A percentile compares a stretch with the other conserved stretches of the same genome.
Conservation (phyloP, 768 basidiomycete species). For the Suillus alpinus region DNA sequence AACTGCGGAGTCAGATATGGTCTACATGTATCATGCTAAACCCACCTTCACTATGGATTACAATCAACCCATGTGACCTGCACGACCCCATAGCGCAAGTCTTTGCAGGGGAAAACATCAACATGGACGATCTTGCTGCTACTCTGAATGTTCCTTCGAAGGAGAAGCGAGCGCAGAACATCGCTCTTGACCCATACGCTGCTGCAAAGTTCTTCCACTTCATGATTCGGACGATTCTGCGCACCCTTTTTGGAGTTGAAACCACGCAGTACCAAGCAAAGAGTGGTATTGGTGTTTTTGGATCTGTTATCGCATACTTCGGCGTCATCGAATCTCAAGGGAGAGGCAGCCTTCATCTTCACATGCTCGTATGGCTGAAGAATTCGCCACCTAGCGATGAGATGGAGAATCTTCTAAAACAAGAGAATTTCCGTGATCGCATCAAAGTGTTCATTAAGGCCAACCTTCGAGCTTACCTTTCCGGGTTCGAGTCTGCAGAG, state of each 20-base stretch:
- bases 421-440: slow-evolving; percentile 24
- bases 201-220: slow-evolving; percentile 39
- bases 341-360: slow-evolving; percentile 37
- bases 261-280: slow-evolving; percentile 15
- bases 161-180: slow-evolving; percentile 23
- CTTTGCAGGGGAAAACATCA: slow-evolving; percentile 39
- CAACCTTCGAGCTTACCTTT: slow-evolving; percentile 32
- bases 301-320: slow-evolving; percentile 31
- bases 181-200: slow-evolving; percentile 37
- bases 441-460: slow-evolving; percentile 28
- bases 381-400: slow-evolving; percentile 29
- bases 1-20: slow-evolving; percentile 35
- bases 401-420: slow-evolving; percentile 23
- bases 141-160: slow-evolving; percentile 20
- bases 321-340: slow-evolving; percentile 40
- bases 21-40: slow-evolving; percentile 25
- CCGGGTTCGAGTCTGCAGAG: slow-evolving; percentile 17
- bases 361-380: slow-evolving; percentile 38
- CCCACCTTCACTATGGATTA: slow-evolving; percentile 39
- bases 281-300: slow-evolving; percentile 29
- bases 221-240: slow-evolving; percentile 28
- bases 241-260: slow-evolving; percentile 30
- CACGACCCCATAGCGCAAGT: slow-evolving; percentile 46
- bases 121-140: slow-evolving; percentile 33
- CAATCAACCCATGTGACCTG: slow-evolving; percentile 39